Percentiles rank a stretch among this genome's conserved stretches.
These are phyloP conservation scores for Wickerhamiella siamensis DNA, from an alignment of 805 yeast genomes.

Conservation along the genomic window DNA sequence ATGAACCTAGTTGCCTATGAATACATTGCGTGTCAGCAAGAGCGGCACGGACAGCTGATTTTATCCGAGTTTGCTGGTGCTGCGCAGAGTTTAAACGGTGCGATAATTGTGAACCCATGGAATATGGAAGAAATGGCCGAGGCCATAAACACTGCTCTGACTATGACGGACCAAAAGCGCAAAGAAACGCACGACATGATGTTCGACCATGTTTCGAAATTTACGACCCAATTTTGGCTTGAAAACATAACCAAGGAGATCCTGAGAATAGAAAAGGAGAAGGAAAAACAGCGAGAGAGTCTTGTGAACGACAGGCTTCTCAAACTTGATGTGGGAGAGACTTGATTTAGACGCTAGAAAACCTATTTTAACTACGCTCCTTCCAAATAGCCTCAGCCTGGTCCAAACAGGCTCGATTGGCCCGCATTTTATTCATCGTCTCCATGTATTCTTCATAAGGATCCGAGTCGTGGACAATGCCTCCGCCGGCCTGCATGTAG, in stretches of 20 bases:
- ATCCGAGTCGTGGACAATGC: slow-evolving; percentile 90
- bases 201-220: slow-evolving; percentile 78
- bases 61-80: slow-evolving; percentile 97
- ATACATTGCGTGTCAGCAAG: slow-evolving; percentile 88
- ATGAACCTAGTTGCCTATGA: slow-evolving; percentile 96
- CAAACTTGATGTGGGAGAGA: too few relatives aligned
- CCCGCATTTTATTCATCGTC: slow-evolving; percentile 93
- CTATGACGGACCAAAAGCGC: slow-evolving; percentile 71
- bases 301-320: too few relatives aligned
- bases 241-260: slow-evolving; percentile 86
- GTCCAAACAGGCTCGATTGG: slow-evolving; percentile 79
- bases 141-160: slow-evolving; percentile 73
- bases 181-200: slow-evolving; percentile 66
- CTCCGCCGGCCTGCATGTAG: slow-evolving; percentile 97
- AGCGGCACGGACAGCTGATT: slow-evolving; percentile 72
- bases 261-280: slow-evolving; percentile 17
- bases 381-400: slow-evolving; percentile 59
- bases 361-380: neutral
- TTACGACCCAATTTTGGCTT: slow-evolving; percentile 95
- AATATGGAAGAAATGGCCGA: slow-evolving; percentile 86
- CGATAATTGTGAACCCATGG: slow-evolving; percentile 94
- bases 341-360: too few relatives aligned
- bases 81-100: slow-evolving; percentile 94
- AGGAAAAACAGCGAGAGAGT: slow-evolving; percentile 3
- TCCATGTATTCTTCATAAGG: slow-evolving; percentile 91